Conservation (phyloP, 75 land plant genomes). For the Larix kaempferi region DNA sequence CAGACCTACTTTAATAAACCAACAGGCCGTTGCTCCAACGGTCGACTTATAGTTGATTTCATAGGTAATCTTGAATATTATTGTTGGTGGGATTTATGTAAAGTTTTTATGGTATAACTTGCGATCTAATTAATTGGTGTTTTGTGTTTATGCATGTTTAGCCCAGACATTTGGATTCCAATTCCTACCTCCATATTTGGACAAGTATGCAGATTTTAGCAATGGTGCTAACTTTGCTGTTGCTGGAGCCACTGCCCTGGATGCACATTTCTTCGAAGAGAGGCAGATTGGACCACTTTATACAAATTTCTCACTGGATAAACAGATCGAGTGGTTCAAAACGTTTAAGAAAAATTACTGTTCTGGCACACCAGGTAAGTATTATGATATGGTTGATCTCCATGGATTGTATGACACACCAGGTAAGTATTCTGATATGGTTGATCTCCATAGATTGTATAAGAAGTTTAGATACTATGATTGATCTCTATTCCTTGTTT, state of each 20-base stretch:
- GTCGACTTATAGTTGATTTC: conserved; percentile 9
- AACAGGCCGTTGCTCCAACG: conserved; percentile 8
- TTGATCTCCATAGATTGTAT: too few species aligned
- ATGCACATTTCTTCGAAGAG: neutral
- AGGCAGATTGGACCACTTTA: neutral
- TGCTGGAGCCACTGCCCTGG: conserved; percentile 42
- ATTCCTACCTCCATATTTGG: neutral
- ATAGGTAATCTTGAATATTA: neutral
- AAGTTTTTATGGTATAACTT: neutral
- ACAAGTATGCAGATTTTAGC: conserved; percentile 11
- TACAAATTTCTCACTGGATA: neutral
- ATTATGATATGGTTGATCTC: too few species aligned
- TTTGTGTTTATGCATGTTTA: neutral
- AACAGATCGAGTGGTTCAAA: neutral
- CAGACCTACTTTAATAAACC: conserved; percentile 6
- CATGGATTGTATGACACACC: neutral
- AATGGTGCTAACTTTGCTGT: conserved; percentile 51
- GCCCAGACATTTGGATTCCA: conserved; percentile 9
- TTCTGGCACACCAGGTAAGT: neutral
- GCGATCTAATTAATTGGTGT: neutral
- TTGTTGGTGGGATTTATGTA: neutral
- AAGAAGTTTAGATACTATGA: too few species aligned
- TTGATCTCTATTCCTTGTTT: too few species aligned
- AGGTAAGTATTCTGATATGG: neutral
- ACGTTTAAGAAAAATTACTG: neutral